Evolutionary conservation across 768 basidiomycete genomes (phyloP).

Genomic region (Xanthoconium purpureum): DNA sequence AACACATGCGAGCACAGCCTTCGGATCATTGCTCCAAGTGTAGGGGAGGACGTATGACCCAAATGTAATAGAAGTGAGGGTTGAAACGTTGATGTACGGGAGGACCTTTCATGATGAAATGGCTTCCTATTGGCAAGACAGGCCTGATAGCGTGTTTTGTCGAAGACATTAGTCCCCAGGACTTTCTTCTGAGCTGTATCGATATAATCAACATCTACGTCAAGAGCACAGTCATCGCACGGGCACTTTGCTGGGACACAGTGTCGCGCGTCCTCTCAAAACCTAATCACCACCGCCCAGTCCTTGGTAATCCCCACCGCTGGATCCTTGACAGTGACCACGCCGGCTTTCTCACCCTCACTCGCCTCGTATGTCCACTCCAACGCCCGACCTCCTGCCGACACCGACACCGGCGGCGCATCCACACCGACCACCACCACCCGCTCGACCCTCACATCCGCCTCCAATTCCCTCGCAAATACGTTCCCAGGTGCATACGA

Average conservation of each 20-base stretch:
- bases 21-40: background rate
- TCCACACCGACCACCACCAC: conserved; percentile 75
- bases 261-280: conserved; percentile 7
- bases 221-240: too few relatives aligned
- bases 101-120: too few relatives aligned
- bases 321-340: conserved; percentile 77
- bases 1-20: background rate
- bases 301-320: conserved; percentile 53
- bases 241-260: too few relatives aligned
- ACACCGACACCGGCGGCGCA: conserved; percentile 52
- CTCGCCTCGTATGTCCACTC: conserved; percentile 70
- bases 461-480: conserved; percentile 62
- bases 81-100: background rate
- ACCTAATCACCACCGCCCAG: conserved; percentile 53
- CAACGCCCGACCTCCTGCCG: conserved; percentile 48
- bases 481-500: conserved; percentile 56
- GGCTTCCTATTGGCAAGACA: too few relatives aligned
- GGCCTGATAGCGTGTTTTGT: too few relatives aligned
- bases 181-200: background rate
- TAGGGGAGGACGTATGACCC: background rate
- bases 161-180: background rate
- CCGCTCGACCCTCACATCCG: conserved; percentile 72
- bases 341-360: conserved; percentile 53
- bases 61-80: background rate
- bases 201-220: background rate